phyloP scores from a whole-genome alignment of 306 rosid species.

The Dalbergia cochinchinensis region DNA sequence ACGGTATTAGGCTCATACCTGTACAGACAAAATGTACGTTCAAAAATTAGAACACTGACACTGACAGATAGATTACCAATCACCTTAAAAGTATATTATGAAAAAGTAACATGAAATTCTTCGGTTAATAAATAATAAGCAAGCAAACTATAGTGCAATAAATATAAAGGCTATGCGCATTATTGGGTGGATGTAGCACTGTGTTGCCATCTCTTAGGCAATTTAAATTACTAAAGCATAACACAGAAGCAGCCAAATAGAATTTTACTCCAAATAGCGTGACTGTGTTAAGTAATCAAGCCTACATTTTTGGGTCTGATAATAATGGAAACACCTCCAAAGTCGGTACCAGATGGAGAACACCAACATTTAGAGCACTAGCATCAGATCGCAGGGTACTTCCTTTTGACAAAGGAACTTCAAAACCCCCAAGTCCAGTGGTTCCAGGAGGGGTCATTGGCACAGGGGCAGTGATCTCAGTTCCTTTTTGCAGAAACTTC shows the following conservation, averaged over 20 bases:
- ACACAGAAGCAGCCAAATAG: not conserved
- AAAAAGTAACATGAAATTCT: slow-evolving; percentile 12
- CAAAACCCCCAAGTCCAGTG: slow-evolving; percentile 93
- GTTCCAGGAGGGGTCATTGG: slow-evolving; percentile 86
- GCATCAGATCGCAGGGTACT: slow-evolving; percentile 80
- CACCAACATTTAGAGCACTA: slow-evolving; percentile 86
- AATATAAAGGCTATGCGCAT: not conserved
- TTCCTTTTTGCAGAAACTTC: slow-evolving; percentile 79
- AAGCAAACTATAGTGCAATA: not conserved
- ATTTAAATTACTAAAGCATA: not conserved
- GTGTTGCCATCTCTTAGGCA: not conserved
- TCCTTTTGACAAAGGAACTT: slow-evolving; percentile 86
- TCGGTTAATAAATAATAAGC: slow-evolving; percentile 22
- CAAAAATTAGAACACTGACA: not conserved
- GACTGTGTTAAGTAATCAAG: slow-evolving; percentile 27
- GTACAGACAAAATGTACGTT: slow-evolving; percentile 39
- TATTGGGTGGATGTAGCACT: not conserved
- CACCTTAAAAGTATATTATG: not conserved
- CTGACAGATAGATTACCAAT: not conserved
- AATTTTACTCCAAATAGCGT: slow-evolving; percentile 12
- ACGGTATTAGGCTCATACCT: slow-evolving; percentile 92
- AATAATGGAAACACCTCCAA: slow-evolving; percentile 87
- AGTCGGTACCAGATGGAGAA: slow-evolving; percentile 80
- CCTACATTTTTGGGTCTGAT: slow-evolving; percentile 80
- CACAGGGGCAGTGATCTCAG: slow-evolving; percentile 89